These are phyloP conservation scores for Acacia pycnantha DNA, from an alignment of 331 rosid genomes.

Conservation along the genomic window DNA sequence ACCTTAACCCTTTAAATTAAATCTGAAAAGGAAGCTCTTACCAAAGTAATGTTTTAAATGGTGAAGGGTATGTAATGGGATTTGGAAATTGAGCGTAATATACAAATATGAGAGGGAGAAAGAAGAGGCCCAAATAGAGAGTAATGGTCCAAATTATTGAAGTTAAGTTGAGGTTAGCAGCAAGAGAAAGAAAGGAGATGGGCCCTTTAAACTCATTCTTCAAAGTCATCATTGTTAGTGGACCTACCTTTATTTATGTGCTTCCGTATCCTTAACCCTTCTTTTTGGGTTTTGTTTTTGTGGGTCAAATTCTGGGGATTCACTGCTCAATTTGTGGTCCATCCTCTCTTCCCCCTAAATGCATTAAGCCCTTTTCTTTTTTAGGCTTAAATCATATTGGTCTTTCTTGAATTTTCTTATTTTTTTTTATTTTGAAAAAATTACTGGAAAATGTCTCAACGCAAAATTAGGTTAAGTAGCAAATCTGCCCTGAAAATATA, in stretches of 20 bases:
- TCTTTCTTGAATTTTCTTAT: neutral
- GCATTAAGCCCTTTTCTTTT: neutral
- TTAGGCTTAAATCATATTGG: neutral
- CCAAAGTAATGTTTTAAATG: neutral
- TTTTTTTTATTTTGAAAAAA: too few relatives aligned
- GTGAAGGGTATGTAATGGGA: neutral
- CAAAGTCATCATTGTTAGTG: conserved; percentile 40
- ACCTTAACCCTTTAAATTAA: too few relatives aligned
- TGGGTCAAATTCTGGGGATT: neutral
- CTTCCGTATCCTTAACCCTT: conserved; percentile 8
- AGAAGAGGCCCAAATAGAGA: neutral
- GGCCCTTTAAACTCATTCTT: conserved; percentile 21
- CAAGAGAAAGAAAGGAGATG: neutral
- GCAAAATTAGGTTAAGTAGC: too few relatives aligned
- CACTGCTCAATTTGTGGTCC: neutral
- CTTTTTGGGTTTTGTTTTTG: neutral
- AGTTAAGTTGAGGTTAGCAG: neutral
- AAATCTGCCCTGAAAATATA: too few relatives aligned
- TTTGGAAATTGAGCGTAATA: neutral
- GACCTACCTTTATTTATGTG: conserved; percentile 47
- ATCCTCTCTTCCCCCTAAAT: neutral
- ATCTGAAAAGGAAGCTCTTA: neutral
- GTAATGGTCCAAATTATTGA: neutral
- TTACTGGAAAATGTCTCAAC: too few relatives aligned
- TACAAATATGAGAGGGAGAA: neutral